phyloP scores from a whole-genome alignment of 306 rosid species.

The Quercus mongolica region DNA sequence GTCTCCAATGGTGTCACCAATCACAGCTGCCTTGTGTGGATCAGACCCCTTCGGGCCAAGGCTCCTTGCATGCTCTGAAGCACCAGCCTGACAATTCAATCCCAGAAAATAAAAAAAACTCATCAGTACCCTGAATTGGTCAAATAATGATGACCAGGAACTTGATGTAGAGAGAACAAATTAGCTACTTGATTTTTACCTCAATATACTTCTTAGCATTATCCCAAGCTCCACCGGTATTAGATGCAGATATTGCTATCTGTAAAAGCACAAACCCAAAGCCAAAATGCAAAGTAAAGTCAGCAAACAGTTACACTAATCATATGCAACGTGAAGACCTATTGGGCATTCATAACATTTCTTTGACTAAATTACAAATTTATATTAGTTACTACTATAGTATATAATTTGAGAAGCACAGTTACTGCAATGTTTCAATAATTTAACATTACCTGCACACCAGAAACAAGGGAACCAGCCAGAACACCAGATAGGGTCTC shows the following conservation, averaged over 20 bases:
- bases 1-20: slow-evolving; percentile 78
- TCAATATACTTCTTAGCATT: slow-evolving; percentile 82
- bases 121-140: background rate
- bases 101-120: background rate
- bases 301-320: background rate
- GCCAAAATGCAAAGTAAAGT: background rate
- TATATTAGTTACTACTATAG: too few species aligned
- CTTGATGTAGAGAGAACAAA: background rate
- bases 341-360: background rate
- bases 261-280: background rate
- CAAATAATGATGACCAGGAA: background rate
- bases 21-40: slow-evolving; percentile 73
- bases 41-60: slow-evolving; percentile 73
- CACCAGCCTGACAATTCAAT: slow-evolving; percentile 49
- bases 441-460: slow-evolving; percentile 61
- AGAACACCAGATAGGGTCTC: slow-evolving; percentile 78
- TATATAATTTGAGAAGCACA: background rate
- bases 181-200: slow-evolving; percentile 18
- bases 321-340: background rate
- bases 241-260: slow-evolving; percentile 74
- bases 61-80: slow-evolving; percentile 63
- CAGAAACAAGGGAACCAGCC: slow-evolving; percentile 76
- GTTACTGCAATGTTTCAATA: background rate
- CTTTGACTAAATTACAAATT: background rate
- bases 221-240: slow-evolving; percentile 83